Evolutionary conservation across 2,329 filamentous ascomycete genomes (phyloP), one percentile per base, ranked within the genome.

Genomic region (Aspergillus sojae): DNA sequence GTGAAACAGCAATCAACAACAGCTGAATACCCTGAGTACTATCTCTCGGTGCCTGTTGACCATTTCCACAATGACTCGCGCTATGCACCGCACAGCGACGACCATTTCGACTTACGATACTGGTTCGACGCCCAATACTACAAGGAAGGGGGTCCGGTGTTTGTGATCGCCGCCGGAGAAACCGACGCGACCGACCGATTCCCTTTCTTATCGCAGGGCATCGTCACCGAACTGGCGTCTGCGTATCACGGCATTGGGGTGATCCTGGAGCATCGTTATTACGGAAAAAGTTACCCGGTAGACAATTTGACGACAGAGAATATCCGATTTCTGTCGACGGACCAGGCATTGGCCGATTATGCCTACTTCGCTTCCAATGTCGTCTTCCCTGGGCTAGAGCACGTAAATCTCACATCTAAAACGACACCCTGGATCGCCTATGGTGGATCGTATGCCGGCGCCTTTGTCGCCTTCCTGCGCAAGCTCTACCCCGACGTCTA

Each of bases 211-310:
- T 87, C 93, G 68, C 91, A 95, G 74, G 93, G 93, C 58, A 90
- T 96, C 58, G 82, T 92, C 0, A 83, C 88, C 41, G 85, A 92
- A 67, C 82, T 96, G 21, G 85, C 89, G 4, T 81, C 89, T 69
- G 90, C 89, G 0, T 92, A 90, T 0, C 81, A 88, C 62, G 93
- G 93, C 1, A 79, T 96, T 30, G 92, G 89, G 3, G 90, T 96
- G 2, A 86, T 96, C 54, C 84, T 96, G 3, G 93, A 96, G 79
- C 93, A 96, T 73, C 87, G 93, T 34, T 96, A 96, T 82, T 96
- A 96, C 73, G 93, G 93, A 61, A 84, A 83, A 14, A 94, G 91
- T 74, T 88, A 89, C 60, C 92, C 92, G 0, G 86, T 86, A 0
- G 75, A 83, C 1, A 85, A 94, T 71, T 82, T 94, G 23, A 85